phyloP scores from a whole-genome alignment of 2,329 filamentous ascomycete species.

The Lecanosticta acicola region DNA sequence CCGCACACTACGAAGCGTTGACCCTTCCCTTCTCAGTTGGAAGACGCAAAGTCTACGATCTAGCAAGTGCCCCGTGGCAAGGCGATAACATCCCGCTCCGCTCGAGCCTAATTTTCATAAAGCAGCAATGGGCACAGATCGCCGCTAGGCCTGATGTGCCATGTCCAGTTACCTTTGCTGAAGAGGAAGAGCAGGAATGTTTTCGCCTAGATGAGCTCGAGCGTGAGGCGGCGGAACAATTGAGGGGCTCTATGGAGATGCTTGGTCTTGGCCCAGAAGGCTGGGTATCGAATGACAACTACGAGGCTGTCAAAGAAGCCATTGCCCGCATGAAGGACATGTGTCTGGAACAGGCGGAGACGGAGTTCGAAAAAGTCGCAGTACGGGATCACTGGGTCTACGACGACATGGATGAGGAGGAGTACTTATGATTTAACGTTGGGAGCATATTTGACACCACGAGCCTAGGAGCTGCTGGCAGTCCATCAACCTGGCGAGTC shows the following conservation, averaged over 20 bases:
- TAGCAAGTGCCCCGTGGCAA: conserved; percentile 23
- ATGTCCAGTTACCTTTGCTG: conserved; percentile 17
- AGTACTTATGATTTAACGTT: conserved; percentile 29
- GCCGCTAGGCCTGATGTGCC: neutral
- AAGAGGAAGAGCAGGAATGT: conserved; percentile 21
- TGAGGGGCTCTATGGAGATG: conserved; percentile 14
- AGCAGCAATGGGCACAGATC: conserved; percentile 16
- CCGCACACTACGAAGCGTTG: conserved; percentile 18
- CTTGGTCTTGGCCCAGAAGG: conserved; percentile 21
- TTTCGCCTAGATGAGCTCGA: conserved; percentile 22
- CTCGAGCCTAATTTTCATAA: conserved; percentile 18
- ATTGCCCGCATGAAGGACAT: conserved; percentile 26
- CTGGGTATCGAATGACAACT: conserved; percentile 19
- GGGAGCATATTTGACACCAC: too few species aligned
- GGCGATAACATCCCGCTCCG: conserved; percentile 25
- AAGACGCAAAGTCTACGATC: conserved; percentile 17
- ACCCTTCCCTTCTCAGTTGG: conserved; percentile 13
- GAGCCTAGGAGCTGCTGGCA: too few species aligned
- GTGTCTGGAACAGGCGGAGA: conserved; percentile 16
- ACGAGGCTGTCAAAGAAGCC: conserved; percentile 16
- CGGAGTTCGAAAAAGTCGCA: conserved; percentile 12
- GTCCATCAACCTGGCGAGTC: too few species aligned
- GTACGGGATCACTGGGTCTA: conserved; percentile 20
- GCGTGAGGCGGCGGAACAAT: conserved; percentile 21
- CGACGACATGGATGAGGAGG: conserved; percentile 31